Percentiles rank a stretch among this genome's conserved stretches.
These are phyloP conservation scores for Fusarium lateritium DNA, from an alignment of 2,329 filamentous ascomycete species.

Conservation along the genomic window DNA sequence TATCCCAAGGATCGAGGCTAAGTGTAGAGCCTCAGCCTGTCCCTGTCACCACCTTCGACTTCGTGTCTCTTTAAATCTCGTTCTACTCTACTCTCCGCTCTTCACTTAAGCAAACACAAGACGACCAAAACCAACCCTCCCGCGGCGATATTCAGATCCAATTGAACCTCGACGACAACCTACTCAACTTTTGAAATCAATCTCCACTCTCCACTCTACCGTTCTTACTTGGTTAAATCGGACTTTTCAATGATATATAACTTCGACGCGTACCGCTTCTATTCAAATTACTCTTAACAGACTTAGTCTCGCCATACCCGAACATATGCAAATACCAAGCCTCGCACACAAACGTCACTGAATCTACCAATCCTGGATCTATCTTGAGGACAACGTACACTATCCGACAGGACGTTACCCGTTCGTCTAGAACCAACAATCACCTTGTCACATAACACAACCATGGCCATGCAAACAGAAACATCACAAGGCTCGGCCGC, in stretches of 20 bases:
- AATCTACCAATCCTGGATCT: background rate
- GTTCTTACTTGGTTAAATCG: slow-evolving; percentile 23
- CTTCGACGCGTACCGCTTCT: slow-evolving; percentile 16
- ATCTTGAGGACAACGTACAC: background rate
- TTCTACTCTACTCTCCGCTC: slow-evolving; percentile 29
- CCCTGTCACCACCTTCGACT: slow-evolving; percentile 20
- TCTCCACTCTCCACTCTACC: slow-evolving; percentile 48
- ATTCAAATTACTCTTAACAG: slow-evolving; percentile 13
- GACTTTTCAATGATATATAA: slow-evolving; percentile 39
- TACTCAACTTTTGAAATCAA: slow-evolving; percentile 5
- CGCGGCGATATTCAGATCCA: slow-evolving; percentile 10
- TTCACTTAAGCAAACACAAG: slow-evolving; percentile 17
- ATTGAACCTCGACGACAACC: slow-evolving; percentile 22
- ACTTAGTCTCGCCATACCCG: slow-evolving; percentile 16
- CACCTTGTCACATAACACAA: slow-evolving; percentile 15
- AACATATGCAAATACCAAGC: slow-evolving; percentile 7
- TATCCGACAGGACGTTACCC: background rate
- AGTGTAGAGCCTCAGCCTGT: slow-evolving; percentile 42
- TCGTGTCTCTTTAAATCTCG: slow-evolving; percentile 16
- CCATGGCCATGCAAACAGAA: slow-evolving; percentile 44
- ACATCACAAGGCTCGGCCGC: slow-evolving; percentile 45
- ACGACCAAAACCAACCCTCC: slow-evolving; percentile 26
- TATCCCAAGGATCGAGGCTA: slow-evolving; percentile 41
- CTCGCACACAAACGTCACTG: too few relatives aligned
- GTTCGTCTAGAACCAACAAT: background rate